A percentile compares a stretch with the other conserved stretches of the same genome.
Evolutionary conservation across 257 asterid species (phyloP).

Genomic region (Galeopsis tetrahit): DNA sequence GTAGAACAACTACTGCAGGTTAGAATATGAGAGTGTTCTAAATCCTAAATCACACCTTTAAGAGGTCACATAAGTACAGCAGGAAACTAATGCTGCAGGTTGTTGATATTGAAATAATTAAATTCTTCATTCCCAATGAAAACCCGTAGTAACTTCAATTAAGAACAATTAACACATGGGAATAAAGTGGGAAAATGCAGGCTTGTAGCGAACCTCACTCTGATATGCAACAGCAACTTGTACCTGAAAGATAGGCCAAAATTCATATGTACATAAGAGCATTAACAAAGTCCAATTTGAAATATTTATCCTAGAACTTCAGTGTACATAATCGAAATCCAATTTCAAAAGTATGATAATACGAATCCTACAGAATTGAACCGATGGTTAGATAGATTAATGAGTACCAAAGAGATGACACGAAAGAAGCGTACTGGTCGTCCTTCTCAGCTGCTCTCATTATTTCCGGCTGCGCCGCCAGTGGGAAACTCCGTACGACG

Average conservation of each 20-base stretch:
- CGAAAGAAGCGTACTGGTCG: conserved; percentile 94
- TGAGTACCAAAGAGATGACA: conserved; percentile 83
- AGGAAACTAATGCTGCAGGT: conserved; percentile 2
- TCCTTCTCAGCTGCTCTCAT: conserved; percentile 99
- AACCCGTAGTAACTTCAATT: neutral
- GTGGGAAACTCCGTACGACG: conserved; percentile 59
- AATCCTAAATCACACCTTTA: neutral
- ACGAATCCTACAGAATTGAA: neutral
- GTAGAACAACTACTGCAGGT: neutral
- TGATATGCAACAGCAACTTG: conserved; percentile 86
- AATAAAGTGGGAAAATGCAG: neutral
- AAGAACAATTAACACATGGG: conserved; percentile 19
- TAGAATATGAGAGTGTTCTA: neutral
- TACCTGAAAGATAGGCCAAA: conserved; percentile 55
- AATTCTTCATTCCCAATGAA: neutral
- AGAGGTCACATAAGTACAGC: neutral
- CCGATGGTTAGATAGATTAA: neutral
- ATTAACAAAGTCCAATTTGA: neutral
- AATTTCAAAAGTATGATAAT: neutral
- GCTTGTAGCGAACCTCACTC: conserved; percentile 68
- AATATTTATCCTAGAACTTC: neutral
- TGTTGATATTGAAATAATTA: neutral
- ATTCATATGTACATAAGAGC: neutral
- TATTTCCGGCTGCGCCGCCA: conserved; percentile 95
- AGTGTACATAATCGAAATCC: neutral